Conservation (phyloP, 768 basidiomycete species). For the Rhodotorula diobovata region DNA sequence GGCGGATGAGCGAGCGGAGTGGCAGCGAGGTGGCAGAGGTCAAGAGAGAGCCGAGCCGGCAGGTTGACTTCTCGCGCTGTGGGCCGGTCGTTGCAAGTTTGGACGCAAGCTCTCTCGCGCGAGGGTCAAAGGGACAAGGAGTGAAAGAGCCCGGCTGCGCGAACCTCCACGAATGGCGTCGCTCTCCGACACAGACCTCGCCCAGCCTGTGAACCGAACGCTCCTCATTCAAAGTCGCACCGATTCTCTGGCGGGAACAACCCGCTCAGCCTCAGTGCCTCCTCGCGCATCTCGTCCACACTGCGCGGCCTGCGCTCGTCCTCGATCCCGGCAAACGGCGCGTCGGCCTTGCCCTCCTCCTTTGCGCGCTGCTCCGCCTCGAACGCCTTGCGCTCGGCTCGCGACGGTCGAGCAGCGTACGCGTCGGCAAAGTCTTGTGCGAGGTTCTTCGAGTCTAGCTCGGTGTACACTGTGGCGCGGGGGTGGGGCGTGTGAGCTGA, state of each 20-base stretch:
- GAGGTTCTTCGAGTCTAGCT: slow-evolving; percentile 63
- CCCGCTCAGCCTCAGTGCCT: slow-evolving; percentile 63
- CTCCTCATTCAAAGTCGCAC: slow-evolving; percentile 3
- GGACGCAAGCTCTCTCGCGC: too few species aligned
- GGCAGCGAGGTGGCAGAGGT: neutral
- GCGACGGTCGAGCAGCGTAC: neutral
- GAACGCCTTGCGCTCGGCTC: slow-evolving; percentile 14
- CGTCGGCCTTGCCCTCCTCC: slow-evolving; percentile 23
- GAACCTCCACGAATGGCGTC: neutral
- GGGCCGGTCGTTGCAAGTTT: too few species aligned
- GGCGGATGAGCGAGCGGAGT: neutral
- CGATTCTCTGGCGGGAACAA: slow-evolving; percentile 52
- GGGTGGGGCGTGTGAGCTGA: neutral
- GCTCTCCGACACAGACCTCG: neutral
- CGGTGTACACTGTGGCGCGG: slow-evolving; percentile 56
- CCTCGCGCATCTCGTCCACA: slow-evolving; percentile 70
- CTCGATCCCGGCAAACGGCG: slow-evolving; percentile 59
- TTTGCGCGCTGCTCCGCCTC: slow-evolving; percentile 40
- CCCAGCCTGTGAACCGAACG: neutral
- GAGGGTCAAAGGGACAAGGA: too few species aligned
- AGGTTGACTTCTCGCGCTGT: neutral
- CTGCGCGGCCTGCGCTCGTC: slow-evolving; percentile 57
- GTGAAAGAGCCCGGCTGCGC: too few species aligned
- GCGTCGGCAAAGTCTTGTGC: slow-evolving; percentile 7
- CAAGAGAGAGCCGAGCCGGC: neutral